Percentiles rank a stretch among this genome's conserved stretches.
Conservation (phyloP, 2,329 filamentous ascomycete species). For the Orbilia brochopaga region DNA sequence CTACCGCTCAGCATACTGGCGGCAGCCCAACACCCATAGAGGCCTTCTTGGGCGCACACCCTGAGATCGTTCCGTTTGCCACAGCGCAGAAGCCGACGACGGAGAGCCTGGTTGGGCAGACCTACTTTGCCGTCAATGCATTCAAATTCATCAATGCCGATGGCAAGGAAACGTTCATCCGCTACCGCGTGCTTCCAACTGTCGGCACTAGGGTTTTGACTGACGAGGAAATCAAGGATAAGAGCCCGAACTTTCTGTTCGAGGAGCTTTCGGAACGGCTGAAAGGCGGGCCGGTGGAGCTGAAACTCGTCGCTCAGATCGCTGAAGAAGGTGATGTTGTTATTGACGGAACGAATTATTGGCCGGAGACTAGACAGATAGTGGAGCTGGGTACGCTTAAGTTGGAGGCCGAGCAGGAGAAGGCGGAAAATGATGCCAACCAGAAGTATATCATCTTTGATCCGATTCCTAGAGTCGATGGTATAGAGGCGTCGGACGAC, state of each 20-base stretch:
- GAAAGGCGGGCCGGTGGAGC: slow-evolving; percentile 58
- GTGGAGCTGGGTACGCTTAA: slow-evolving; percentile 63
- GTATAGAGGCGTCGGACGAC: slow-evolving; percentile 64
- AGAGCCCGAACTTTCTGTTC: slow-evolving; percentile 61
- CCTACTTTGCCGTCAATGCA: slow-evolving; percentile 63
- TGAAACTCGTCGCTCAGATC: slow-evolving; percentile 63
- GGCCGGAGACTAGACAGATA: slow-evolving; percentile 63
- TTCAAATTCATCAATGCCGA: slow-evolving; percentile 60
- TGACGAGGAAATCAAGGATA: slow-evolving; percentile 58
- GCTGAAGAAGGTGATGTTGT: slow-evolving; percentile 61
- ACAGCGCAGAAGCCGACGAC: slow-evolving; percentile 63
- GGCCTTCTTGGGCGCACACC: slow-evolving; percentile 61
- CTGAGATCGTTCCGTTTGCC: slow-evolving; percentile 62
- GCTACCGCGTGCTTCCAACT: slow-evolving; percentile 63
- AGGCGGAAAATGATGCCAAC: slow-evolving; percentile 59
- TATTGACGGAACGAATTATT: slow-evolving; percentile 62
- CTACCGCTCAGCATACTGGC: slow-evolving; percentile 18
- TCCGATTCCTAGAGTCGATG: slow-evolving; percentile 65
- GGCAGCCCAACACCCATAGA: slow-evolving; percentile 55
- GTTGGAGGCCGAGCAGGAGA: slow-evolving; percentile 59
- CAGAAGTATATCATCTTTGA: slow-evolving; percentile 66
- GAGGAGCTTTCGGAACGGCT: slow-evolving; percentile 61
- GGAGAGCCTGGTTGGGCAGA: slow-evolving; percentile 61
- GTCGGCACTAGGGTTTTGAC: slow-evolving; percentile 59
- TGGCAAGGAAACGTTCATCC: slow-evolving; percentile 60